Evolutionary conservation across 1,139 yeast genomes (phyloP).

Genomic region (Candida tetrigidarum): DNA sequence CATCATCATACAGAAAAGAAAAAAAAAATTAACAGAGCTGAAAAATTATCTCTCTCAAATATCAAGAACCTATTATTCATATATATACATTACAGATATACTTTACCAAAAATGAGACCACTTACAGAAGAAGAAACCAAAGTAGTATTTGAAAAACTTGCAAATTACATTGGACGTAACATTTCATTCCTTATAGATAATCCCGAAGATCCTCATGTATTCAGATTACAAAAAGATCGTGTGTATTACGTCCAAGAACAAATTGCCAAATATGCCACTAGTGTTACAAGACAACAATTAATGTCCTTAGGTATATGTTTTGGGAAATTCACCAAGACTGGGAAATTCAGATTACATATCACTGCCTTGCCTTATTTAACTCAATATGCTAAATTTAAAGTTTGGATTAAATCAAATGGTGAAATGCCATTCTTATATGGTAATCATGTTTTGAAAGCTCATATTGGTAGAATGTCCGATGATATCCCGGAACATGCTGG

Average conservation of each 20-base stretch:
- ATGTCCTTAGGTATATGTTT: slow-evolving; percentile 94
- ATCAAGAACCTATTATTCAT: slow-evolving; percentile 1
- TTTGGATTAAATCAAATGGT: slow-evolving; percentile 97
- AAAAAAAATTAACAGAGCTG: background rate
- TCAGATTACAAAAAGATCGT: slow-evolving; percentile 93
- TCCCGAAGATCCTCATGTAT: slow-evolving; percentile 90
- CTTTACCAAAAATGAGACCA: slow-evolving; percentile 68
- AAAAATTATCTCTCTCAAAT: too few relatives aligned
- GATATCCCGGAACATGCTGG: slow-evolving; percentile 99
- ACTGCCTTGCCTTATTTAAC: slow-evolving; percentile 87
- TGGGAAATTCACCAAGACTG: slow-evolving; percentile 97
- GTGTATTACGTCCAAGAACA: slow-evolving; percentile 90
- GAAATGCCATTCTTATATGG: slow-evolving; percentile 99
- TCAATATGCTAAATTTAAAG: slow-evolving; percentile 87
- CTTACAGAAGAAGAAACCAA: slow-evolving; percentile 97
- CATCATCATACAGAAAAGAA: slow-evolving; percentile 1
- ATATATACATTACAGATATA: slow-evolving; percentile 1
- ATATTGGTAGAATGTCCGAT: slow-evolving; percentile 94
- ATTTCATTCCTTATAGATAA: slow-evolving; percentile 87
- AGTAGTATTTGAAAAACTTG: slow-evolving; percentile 93
- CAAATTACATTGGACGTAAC: slow-evolving; percentile 95
- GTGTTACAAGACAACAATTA: slow-evolving; percentile 84
- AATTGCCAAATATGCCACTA: slow-evolving; percentile 86
- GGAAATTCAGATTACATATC: slow-evolving; percentile 92
- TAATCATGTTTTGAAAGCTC: slow-evolving; percentile 95